These are phyloP conservation scores for Mycena alexandri DNA, from an alignment of 768 basidiomycete genomes.

Conservation along the genomic window DNA sequence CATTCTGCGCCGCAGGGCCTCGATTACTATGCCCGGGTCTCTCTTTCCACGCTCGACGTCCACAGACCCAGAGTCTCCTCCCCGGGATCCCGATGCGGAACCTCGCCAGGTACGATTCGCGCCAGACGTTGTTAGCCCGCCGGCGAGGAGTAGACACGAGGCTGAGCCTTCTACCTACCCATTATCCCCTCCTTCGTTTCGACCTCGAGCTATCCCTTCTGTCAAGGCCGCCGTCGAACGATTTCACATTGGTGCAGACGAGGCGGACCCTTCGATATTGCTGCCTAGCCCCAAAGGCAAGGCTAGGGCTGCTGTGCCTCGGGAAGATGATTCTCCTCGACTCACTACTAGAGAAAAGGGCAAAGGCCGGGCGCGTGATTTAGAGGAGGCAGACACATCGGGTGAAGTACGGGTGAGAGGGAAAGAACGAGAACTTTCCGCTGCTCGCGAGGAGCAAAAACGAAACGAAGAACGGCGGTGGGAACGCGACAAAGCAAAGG, in stretches of 20 bases:
- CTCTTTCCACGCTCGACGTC: conserved; percentile 82
- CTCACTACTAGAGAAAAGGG: conserved; percentile 51
- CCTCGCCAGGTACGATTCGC: conserved; percentile 58
- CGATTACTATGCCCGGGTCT: conserved; percentile 82
- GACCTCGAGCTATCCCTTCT: conserved; percentile 51
- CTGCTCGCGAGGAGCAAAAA: conserved; percentile 65
- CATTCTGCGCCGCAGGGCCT: conserved; percentile 54
- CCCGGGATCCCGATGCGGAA: conserved; percentile 38
- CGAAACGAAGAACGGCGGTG: conserved; percentile 54
- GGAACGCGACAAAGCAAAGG: conserved; percentile 51
- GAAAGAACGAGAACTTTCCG: conserved; percentile 72
- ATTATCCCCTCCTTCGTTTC: conserved; percentile 47
- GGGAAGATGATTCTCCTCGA: conserved; percentile 34
- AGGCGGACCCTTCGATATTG: conserved; percentile 66
- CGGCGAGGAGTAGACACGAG: conserved; percentile 32
- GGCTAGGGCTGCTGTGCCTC: background rate
- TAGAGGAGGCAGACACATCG: conserved; percentile 52
- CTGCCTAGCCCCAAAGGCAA: conserved; percentile 56
- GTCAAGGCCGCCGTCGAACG: conserved; percentile 64
- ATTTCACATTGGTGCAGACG: conserved; percentile 60
- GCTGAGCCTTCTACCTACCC: conserved; percentile 28
- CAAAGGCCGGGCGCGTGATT: conserved; percentile 57
- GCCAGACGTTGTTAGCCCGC: conserved; percentile 35
- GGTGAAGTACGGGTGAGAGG: conserved; percentile 64
- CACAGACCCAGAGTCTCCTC: conserved; percentile 58